Evolutionary conservation across 305 asterid species (phyloP), one percentile per base, ranked within the genome.

Genomic region (Andrographis paniculata): DNA sequence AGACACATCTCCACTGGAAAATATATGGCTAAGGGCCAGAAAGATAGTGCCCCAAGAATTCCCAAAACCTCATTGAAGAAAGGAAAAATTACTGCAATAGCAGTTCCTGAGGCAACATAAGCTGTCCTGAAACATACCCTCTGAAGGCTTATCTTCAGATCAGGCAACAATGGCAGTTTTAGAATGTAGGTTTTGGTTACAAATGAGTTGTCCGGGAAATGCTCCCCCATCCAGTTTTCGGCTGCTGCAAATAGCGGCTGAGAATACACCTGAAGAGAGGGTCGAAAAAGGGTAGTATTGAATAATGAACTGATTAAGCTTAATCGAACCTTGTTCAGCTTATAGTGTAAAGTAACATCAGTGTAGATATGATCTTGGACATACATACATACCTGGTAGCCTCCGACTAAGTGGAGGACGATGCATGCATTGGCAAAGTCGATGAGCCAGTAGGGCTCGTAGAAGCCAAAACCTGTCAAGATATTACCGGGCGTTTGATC

Each of bases 381-480:
- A 13, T 6, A 13, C 12, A 2, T 2, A 33, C 13, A 7, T 59
- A 82, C 93, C 87, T 80, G 92, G 65, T 80, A 83, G 17, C 85
- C 88, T 64, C 92, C 94, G 17, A 84, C 56, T 22, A 80, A 74
- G 61, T 84, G 94, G 2, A 84, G 49, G 47, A 80, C 69, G 23
- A 84, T 65, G 70, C 87, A 80, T 4, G 74, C 78, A 22, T 84
- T 84, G 1, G 93, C 94, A 6, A 80, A 64, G 53, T 76, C 87
- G 19, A 84, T 63, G 1, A 84, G 70, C 94, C 93, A 84, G 53
- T 66, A 80, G 2, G 94, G 94, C 58, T 80, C 93, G 9, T 70
- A 78, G 73, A 80, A 80, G 4, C 87, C 87, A 11, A 75, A 81
- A 9, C 88, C 88, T 7, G 88, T 78, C 71, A 84, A 38, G 66